Percentiles rank a stretch among this genome's conserved stretches.
Evolutionary conservation across 1,139 yeast species (phyloP).

Genomic region (Sugiyamaella pinicola): DNA sequence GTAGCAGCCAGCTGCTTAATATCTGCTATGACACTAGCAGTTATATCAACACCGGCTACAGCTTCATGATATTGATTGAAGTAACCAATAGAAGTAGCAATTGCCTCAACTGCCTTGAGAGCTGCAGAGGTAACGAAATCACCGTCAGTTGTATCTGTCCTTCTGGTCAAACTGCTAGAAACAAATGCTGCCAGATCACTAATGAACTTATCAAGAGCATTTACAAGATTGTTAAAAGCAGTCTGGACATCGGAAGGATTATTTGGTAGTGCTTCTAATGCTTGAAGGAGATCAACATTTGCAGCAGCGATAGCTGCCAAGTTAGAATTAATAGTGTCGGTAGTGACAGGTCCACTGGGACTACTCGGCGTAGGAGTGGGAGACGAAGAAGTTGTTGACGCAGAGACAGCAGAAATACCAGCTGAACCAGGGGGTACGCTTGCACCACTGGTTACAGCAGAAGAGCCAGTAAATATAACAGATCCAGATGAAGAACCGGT

Average conservation of each 20-base stretch:
- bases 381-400: slow-evolving; percentile 1
- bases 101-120: slow-evolving; percentile 14
- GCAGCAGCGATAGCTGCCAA: slow-evolving; percentile 16
- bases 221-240: slow-evolving; percentile 9
- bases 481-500: slow-evolving; percentile 4
- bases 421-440: not conserved
- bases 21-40: slow-evolving; percentile 13
- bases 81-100: slow-evolving; percentile 13
- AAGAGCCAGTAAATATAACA: slow-evolving; percentile 1
- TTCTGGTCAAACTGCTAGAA: not conserved
- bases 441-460: too few species aligned
- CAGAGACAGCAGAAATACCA: slow-evolving; percentile 1
- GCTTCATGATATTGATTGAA: not conserved
- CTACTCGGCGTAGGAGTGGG: slow-evolving; percentile 2
- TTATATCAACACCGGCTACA: slow-evolving; percentile 2
- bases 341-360: slow-evolving; percentile 13
- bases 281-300: slow-evolving; percentile 16
- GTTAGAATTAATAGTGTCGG: slow-evolving; percentile 9
- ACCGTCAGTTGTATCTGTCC: slow-evolving; percentile 12
- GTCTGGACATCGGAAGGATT: slow-evolving; percentile 6
- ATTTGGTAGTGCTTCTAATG: slow-evolving; percentile 11
- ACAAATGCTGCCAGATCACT: slow-evolving; percentile 14
- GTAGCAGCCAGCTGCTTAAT: slow-evolving; percentile 11
- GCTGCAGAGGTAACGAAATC: slow-evolving; percentile 13
- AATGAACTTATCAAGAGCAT: slow-evolving; percentile 11